Evolutionary conservation across 495 filamentous ascomycete species (phyloP), one percentile per base, ranked within the genome.

Genomic region (Lophium mytilinum): DNA sequence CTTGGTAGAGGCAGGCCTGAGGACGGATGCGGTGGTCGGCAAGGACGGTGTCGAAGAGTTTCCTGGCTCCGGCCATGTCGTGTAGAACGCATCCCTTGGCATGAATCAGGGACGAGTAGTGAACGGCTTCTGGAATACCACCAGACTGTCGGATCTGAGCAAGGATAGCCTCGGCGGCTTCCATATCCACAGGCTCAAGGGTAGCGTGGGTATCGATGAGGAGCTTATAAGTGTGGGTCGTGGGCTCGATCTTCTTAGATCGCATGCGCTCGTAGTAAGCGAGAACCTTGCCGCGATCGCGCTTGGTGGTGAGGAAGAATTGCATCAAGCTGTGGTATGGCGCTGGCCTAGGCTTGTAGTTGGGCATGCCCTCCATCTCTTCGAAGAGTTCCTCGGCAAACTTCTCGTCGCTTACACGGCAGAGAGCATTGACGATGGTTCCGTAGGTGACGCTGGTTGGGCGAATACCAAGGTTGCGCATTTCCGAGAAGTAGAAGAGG

Each of bases 251-350:
- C 55, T 85, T 83, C 72, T 85, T 88, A 40, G 82, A 74, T 59
- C 85, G 79, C 93, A 98, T 97, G 61, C 92, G 87, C 65, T 94
- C 86, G 69, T 91, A 96, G 78, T 96, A 98, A 19, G 85, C 80
- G n/a, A 97, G 81, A 11, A 95, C 92, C 79, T 97, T 96, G 71
- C 75, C 71, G 71, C 90, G 88, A 70, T 98, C 94, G 15, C 90
- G 85, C 80, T 97, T 96, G 30, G 94, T 96, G 65, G 86, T 91
- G 56, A 96, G 81, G 82, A 97, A 98, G 78, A 95, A 97, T 71
- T 98, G 93, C 80, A 98, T 98, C 81, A 98, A 84, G 68, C 88
- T 92, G 75, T 98, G 96, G 78, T 98, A 98, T 4, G 93, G 93
- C 9, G 93, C 93, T 3, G 94, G 88, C 7, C 93, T 83, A 40